Percentiles rank a stretch among this genome's conserved stretches.
Conservation (phyloP, 495 filamentous ascomycete genomes). For the Zalerion maritima region DNA sequence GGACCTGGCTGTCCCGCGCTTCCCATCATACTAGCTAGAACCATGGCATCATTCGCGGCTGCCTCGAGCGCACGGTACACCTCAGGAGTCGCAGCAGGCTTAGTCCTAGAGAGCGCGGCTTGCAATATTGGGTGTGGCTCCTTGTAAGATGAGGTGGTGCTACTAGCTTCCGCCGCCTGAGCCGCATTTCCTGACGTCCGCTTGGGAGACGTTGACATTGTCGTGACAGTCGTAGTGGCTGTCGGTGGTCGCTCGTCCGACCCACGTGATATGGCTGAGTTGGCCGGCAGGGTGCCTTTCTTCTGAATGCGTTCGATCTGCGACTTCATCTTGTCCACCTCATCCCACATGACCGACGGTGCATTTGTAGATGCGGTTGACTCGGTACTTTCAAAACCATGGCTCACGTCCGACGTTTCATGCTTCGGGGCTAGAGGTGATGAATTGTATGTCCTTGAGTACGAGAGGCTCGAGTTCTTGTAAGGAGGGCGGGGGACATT, state of each 20-base stretch:
- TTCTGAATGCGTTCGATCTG: conserved; percentile 85
- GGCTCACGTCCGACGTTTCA: conserved; percentile 14
- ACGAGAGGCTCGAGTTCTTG: conserved; percentile 41
- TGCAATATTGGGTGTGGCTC: conserved; percentile 66
- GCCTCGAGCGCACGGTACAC: conserved; percentile 71
- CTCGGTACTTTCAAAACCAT: conserved; percentile 48
- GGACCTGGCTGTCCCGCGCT: conserved; percentile 43
- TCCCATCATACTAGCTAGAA: conserved; percentile 60
- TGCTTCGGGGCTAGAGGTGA: conserved; percentile 40
- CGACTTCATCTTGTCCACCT: conserved; percentile 89
- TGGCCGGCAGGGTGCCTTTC: conserved; percentile 72
- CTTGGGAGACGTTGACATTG: conserved; percentile 76
- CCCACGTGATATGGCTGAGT: conserved; percentile 59
- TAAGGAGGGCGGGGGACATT: conserved; percentile 23
- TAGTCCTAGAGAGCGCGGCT: conserved; percentile 65
- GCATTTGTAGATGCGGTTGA: conserved; percentile 77
- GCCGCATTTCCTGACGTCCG: conserved; percentile 36
- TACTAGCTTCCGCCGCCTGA: conserved; percentile 15
- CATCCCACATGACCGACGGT: conserved; percentile 93
- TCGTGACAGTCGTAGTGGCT: conserved; percentile 86
- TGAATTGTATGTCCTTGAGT: conserved; percentile 37
- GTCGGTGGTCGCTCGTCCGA: conserved; percentile 75
- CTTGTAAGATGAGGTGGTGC: conserved; percentile 14
- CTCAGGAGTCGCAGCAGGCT: conserved; percentile 46
- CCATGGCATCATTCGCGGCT: conserved; percentile 66